A percentile compares a stretch with the other conserved stretches of the same genome.
phyloP scores from a whole-genome alignment of 2,329 filamentous ascomycete species.

The Colletotrichum musae region DNA sequence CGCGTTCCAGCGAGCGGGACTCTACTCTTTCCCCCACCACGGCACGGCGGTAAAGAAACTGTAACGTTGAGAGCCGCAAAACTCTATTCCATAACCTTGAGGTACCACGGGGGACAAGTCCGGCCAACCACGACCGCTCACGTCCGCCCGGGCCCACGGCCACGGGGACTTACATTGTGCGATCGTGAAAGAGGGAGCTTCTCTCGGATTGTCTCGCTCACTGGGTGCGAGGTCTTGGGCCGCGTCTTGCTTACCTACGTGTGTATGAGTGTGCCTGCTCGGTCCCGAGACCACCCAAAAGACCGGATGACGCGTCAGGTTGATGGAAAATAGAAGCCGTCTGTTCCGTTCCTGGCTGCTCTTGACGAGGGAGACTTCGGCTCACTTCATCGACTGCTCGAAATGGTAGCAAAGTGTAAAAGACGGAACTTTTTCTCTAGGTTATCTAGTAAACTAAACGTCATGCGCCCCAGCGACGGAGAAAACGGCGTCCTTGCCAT shows the following conservation, averaged over 20 bases:
- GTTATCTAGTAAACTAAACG: not conserved
- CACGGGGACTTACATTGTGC: not conserved
- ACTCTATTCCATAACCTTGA: slow-evolving; percentile 21
- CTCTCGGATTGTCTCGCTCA: not conserved
- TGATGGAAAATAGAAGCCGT: slow-evolving; percentile 15
- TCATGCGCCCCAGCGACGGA: slow-evolving; percentile 17
- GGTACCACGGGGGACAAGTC: not conserved
- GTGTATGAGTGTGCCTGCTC: slow-evolving; percentile 8
- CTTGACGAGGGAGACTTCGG: not conserved
- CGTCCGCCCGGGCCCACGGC: not conserved
- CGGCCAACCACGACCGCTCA: not conserved
- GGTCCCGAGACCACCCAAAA: slow-evolving; percentile 24
- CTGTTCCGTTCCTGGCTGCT: slow-evolving; percentile 11
- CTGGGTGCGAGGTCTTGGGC: not conserved
- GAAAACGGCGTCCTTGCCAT: slow-evolving; percentile 28
- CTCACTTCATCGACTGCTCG: slow-evolving; percentile 21
- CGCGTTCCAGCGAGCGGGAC: slow-evolving; percentile 6
- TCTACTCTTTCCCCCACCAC: not conserved
- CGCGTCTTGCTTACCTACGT: slow-evolving; percentile 2
- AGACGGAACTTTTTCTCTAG: slow-evolving; percentile 9
- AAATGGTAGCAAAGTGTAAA: slow-evolving; percentile 26
- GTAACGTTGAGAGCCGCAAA: slow-evolving; percentile 27
- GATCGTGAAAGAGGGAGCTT: no score
- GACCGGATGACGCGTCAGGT: slow-evolving; percentile 23
- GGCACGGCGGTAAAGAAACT: not conserved